Conservation (phyloP, 106 monocot species). For the Apostasia ramifera region DNA sequence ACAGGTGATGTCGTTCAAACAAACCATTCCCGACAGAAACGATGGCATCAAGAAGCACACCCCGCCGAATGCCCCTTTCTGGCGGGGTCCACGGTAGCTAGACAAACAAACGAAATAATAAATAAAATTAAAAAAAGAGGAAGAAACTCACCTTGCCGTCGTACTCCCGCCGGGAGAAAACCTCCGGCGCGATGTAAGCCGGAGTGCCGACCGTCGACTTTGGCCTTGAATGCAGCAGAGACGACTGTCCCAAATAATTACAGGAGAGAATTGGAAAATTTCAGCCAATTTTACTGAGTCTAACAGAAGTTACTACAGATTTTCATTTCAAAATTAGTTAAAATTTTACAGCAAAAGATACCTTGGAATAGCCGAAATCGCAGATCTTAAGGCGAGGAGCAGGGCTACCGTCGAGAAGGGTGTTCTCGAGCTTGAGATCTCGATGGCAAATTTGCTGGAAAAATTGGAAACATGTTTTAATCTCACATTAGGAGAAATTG, state of each 20-base stretch:
- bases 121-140: no score
- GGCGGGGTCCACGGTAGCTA: no score
- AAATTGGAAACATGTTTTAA: not conserved
- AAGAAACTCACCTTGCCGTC: slow-evolving; percentile 24
- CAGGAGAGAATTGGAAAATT: not conserved
- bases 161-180: slow-evolving; percentile 47
- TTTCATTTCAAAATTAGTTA: not conserved
- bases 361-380: slow-evolving; percentile 73
- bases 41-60: no score
- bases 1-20: no score
- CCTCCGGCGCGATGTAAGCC: slow-evolving; percentile 18
- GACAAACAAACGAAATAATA: no score
- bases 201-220: slow-evolving; percentile 58
- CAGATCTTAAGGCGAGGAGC: slow-evolving; percentile 61
- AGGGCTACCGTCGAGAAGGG: slow-evolving; percentile 15
- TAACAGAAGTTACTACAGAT: not conserved
- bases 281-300: not conserved
- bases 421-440: slow-evolving; percentile 19
- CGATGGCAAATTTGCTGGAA: slow-evolving; percentile 44
- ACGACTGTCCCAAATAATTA: slow-evolving; percentile 27
- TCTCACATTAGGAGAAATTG: not conserved
- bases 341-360: slow-evolving; percentile 2
- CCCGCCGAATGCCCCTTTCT: no score
- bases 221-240: slow-evolving; percentile 52
- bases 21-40: no score